Conservation (phyloP, 2,329 filamentous ascomycete genomes). For the Calonectria fujianensis region DNA sequence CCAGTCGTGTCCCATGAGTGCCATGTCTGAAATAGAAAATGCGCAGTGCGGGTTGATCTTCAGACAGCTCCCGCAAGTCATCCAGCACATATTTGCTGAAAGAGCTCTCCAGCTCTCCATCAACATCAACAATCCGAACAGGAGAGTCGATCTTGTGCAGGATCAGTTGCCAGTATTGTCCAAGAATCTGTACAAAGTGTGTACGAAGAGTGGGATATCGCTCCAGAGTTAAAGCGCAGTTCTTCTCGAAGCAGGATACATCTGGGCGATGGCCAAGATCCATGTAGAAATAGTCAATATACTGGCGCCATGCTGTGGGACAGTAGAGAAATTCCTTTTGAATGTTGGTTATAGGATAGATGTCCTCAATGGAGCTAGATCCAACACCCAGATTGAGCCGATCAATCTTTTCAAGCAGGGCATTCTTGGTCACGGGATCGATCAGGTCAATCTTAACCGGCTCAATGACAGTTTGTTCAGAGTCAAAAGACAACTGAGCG, state of each 20-base stretch:
- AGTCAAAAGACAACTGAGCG: too few relatives aligned
- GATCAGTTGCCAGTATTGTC: not conserved
- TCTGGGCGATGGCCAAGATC: not conserved
- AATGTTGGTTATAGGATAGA: not conserved
- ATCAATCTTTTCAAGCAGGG: too few relatives aligned
- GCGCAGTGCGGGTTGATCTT: not conserved
- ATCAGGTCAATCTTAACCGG: too few relatives aligned
- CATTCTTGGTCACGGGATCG: too few relatives aligned
- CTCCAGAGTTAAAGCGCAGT: not conserved
- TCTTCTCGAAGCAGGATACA: not conserved
- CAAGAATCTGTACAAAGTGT: not conserved
- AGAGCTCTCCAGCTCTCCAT: not conserved
- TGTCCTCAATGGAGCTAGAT: not conserved
- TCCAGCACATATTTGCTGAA: not conserved
- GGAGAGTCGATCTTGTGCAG: not conserved
- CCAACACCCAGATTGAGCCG: too few relatives aligned
- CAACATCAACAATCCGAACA: not conserved
- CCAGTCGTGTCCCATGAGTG: not conserved
- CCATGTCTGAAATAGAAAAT: not conserved
- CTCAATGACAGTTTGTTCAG: too few relatives aligned
- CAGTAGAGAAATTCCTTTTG: conserved; percentile 1
- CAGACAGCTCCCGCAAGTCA: not conserved
- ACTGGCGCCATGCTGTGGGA: not conserved
- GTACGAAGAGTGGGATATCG: not conserved
- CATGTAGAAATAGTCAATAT: conserved; percentile 15